Evolutionary conservation across 768 basidiomycete genomes (phyloP), one percentile per base, ranked within the genome.

Genomic region (Macrocybe gigantea): DNA sequence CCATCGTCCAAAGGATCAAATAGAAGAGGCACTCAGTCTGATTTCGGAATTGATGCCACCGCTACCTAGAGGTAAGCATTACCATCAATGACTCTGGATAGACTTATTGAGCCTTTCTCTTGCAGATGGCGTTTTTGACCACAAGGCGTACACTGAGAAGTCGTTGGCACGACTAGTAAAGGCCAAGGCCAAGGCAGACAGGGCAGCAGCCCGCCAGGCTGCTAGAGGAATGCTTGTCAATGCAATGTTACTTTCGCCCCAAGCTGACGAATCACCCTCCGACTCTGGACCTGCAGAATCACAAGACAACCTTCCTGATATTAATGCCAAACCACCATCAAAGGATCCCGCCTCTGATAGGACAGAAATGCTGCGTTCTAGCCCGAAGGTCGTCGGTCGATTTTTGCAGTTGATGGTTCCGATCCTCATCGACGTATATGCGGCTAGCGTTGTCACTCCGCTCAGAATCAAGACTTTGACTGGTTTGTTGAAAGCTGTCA

Each of bases 371-470:
- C 66, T 94, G 38, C 81, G 85, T 47, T 81, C 79, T 4, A 83
- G 86, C 51, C 78, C 85, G 15, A 74, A 70, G n/a, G 80, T 91
- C 29, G 85, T 94, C 42, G 82, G 79, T 13, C 79, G 83, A 11
- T 98, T 93, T 65, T 89, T 94, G 79, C 80, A 82, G 41, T 72
- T 95, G 33, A 82, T 93, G 57, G 84, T 97, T 0, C 96, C 96
- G 1, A 92, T 96, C 47, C 77, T 99, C 47, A 85, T 98, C 49
- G 96, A 98, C 57, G 94, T 99, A n/a, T 98, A 97, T 65, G 88
- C 94, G n/a, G 95, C 96, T 31, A 96, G 92, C 62, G 94, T 98
- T 29, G 83, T 85, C 42, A 80, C 85, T 0, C 82, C 89, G 2
- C 83, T 98, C 8, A 78, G 96, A 50, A 80, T 88, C 38, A 94